Evolutionary conservation across 495 filamentous ascomycete genomes (phyloP), one percentile per base, ranked within the genome.

Genomic region (Hypoxylon rickii): DNA sequence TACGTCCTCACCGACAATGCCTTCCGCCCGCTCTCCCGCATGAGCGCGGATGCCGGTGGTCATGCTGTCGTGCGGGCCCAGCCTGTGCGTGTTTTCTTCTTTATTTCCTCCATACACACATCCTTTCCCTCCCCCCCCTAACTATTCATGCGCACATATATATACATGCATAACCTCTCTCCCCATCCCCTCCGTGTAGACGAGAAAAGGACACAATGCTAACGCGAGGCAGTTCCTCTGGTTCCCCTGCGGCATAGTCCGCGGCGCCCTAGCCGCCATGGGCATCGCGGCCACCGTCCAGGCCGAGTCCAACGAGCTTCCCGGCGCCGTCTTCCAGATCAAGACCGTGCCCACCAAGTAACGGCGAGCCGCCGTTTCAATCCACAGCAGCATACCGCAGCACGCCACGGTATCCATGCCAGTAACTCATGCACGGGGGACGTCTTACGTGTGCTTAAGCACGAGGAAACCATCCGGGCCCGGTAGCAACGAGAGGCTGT

Each of bases 1-100:
- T 98, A 96, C 70, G 94, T 98, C 29, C 79, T 98, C 13, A 97
- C 92, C 11, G 94, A 98, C 73, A 95, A 92, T 70, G 78, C 86
- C 22, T 98, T 98, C 76, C 86, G 89, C 15, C 92, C 94, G 0
- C 87, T 98, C 57, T 76, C 85, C 8, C 80, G 90, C 33, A 97
- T 97, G 92, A 90, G 86, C 64, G 84, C 89, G 58, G 85, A 89
- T 59, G 74, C 82, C 7, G 83, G 87, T 36, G 83, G 86, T 17
- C 83, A 89, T 44, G 86, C 89, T 1, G 78, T 94, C 19, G 70
- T 78, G 2, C 79, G 84, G 65, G 91, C 90, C 32, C 89, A 93
- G 71, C 88, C 91, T 63, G 92, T 96, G 83, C 55, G 86, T 65
- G 41, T 43, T 54, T 26, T 29, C 40, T 44, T 45, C 16, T 54